Evolutionary conservation across 2,329 filamentous ascomycete genomes (phyloP).

Genomic region (Beauveria brongniartii): DNA sequence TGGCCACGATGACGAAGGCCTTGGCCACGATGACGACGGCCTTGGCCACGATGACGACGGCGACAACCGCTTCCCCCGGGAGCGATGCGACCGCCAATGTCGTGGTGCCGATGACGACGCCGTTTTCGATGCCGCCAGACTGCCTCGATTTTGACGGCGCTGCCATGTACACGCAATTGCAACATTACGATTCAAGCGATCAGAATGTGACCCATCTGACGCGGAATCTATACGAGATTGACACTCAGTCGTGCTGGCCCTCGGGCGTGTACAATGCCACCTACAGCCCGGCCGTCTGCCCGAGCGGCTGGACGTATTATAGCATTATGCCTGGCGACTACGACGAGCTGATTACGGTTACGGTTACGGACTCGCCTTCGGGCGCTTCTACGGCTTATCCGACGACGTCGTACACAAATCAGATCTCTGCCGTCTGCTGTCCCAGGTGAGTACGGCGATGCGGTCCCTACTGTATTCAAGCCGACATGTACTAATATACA

Average conservation of each 20-base stretch:
- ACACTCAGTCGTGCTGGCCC: background rate
- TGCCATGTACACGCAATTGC: background rate
- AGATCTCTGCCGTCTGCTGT: background rate
- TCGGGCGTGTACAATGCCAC: background rate
- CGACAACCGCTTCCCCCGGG: background rate
- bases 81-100: background rate
- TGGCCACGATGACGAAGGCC: background rate
- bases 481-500: background rate
- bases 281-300: constrained; percentile 8
- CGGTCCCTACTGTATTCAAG: background rate
- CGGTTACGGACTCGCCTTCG: background rate
- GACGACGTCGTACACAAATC: background rate
- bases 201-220: background rate
- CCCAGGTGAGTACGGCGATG: background rate
- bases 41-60: background rate
- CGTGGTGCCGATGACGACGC: background rate
- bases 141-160: background rate
- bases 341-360: background rate
- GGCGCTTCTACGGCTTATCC: background rate
- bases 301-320: constrained; percentile 8
- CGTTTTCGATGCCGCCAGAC: background rate
- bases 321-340: background rate
- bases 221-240: background rate
- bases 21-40: background rate
- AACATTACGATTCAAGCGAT: too few species aligned